Base-by-base conservation (phyloP, 2,329 filamentous ascomycete genomes). In the Capronia coronata region DNA sequence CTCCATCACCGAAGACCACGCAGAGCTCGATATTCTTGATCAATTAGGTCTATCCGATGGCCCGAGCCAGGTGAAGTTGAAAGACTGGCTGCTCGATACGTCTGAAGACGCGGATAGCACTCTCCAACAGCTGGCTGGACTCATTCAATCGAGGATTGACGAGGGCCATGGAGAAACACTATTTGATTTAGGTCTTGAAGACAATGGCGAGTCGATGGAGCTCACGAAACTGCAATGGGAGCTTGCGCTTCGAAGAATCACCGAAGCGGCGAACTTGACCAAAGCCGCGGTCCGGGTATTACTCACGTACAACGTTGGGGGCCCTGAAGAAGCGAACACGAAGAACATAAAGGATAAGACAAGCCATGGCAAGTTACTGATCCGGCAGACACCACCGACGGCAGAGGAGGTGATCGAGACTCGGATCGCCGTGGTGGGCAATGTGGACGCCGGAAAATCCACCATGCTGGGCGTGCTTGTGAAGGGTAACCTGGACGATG, bases 361-460 rank as follows among this genome's bases (percentile, higher is more conserved):
- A 46, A 84, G 83, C 58, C 86, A 81, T 56, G 89, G 90, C n/a
- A 97, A 95, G 67, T 67, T 96, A 43, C 78, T 97, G 61, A 78
- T 97, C 52, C 81, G 93, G 32, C 82, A 84, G 63, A 72, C 79
- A 18, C 88, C 90, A 2, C 72, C 76, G 16, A 84, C 77, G 10
- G 79, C 87, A 3, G 89, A 97, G 64, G 82, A 94, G 49, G 86
- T 94, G 21, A 95, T 96, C 54, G 93, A 98, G 75, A 95, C 91
- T 8, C 75, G 93, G 59, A 94, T 98, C 70, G 93, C 91, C 1
- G 93, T 98, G 0, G 93, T 98, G 6, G 93, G 93, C 42, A 98
- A 98, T 72, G 87, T 98, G 47, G 93, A 98, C 66, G 93, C 93
- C 8, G 93, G 93, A 0, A 98, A 98, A 71, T 94, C 87, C 65